Evolutionary conservation across 805 yeast genomes (phyloP).

Genomic region (Yamadazyma sp.): DNA sequence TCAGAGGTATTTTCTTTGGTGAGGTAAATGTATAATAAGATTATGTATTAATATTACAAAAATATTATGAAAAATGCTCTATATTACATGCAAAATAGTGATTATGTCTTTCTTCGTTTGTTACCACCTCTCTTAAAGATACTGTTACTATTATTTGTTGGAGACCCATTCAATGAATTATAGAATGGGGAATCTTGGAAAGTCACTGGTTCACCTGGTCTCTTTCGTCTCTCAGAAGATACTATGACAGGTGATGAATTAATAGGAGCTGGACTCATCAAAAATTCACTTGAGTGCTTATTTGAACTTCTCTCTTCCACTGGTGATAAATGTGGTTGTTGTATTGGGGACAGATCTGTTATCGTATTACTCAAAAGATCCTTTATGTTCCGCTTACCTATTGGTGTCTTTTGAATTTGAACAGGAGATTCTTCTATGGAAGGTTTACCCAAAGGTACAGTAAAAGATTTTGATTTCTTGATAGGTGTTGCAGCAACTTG

Average conservation of each 20-base stretch:
- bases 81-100: not conserved
- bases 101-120: constrained; percentile 5
- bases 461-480: constrained; percentile 13
- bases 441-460: not conserved
- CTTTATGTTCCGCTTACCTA: too few species aligned
- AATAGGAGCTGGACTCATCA: constrained; percentile 6
- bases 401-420: too few species aligned
- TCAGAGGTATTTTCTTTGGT: constrained; percentile 72
- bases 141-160: constrained; percentile 4
- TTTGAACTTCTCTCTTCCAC: constrained; percentile 6
- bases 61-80: not conserved
- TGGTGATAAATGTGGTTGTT: constrained; percentile 7
- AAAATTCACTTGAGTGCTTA: constrained; percentile 1
- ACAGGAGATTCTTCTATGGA: not conserved
- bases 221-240: constrained; percentile 6
- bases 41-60: constrained; percentile 1
- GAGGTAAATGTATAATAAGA: constrained; percentile 33
- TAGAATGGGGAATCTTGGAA: constrained; percentile 37
- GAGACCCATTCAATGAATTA: constrained; percentile 20
- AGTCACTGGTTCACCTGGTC: constrained; percentile 37
- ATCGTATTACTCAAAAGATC: not conserved
- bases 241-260: constrained; percentile 10
- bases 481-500: constrained; percentile 28
- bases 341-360: constrained; percentile 9
- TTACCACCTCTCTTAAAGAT: constrained; percentile 7